These are phyloP conservation scores for Akanthomyces dipterigenus DNA, from an alignment of 2,329 filamentous ascomycete species.

Conservation along the genomic window DNA sequence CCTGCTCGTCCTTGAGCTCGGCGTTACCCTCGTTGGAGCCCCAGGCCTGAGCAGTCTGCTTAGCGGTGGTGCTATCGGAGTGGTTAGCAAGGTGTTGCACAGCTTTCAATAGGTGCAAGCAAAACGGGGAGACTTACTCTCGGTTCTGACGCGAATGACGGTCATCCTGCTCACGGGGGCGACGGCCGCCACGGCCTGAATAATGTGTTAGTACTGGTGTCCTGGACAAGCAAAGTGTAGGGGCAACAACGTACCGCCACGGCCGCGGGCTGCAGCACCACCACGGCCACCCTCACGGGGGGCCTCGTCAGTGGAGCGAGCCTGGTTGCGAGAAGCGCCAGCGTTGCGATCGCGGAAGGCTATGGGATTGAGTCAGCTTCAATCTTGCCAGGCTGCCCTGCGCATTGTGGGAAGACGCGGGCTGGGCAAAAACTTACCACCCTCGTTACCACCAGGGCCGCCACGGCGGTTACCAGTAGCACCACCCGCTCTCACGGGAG, in stretches of 20 bases:
- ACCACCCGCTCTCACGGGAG: constrained; percentile 44
- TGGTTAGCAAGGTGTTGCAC: not conserved
- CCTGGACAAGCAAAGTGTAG: not conserved
- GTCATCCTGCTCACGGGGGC: constrained; percentile 48
- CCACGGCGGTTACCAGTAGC: constrained; percentile 44
- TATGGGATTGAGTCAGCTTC: constrained; percentile 30
- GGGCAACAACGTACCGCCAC: constrained; percentile 42
- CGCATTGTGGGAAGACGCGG: not conserved
- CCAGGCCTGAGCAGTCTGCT: constrained; percentile 86
- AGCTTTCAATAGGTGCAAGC: not conserved
- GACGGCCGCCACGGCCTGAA: constrained; percentile 47
- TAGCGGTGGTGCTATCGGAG: constrained; percentile 62
- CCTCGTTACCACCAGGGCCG: constrained; percentile 69
- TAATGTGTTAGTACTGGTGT: constrained; percentile 1
- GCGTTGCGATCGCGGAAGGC: constrained; percentile 86
- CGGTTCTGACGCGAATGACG: constrained; percentile 43
- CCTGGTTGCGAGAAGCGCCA: constrained; percentile 75
- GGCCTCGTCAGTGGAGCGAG: constrained; percentile 66
- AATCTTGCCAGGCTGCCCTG: not conserved
- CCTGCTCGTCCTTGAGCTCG: constrained; percentile 87
- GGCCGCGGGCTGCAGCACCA: constrained; percentile 56
- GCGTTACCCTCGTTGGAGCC: constrained; percentile 74
- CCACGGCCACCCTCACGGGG: constrained; percentile 50
- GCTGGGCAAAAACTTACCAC: constrained; percentile 54
- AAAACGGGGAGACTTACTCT: constrained; percentile 33